Percentiles rank a stretch among this genome's conserved stretches.
phyloP scores from a whole-genome alignment of 352 stramenopile genomes.

The Thalassiosira hispida region DNA sequence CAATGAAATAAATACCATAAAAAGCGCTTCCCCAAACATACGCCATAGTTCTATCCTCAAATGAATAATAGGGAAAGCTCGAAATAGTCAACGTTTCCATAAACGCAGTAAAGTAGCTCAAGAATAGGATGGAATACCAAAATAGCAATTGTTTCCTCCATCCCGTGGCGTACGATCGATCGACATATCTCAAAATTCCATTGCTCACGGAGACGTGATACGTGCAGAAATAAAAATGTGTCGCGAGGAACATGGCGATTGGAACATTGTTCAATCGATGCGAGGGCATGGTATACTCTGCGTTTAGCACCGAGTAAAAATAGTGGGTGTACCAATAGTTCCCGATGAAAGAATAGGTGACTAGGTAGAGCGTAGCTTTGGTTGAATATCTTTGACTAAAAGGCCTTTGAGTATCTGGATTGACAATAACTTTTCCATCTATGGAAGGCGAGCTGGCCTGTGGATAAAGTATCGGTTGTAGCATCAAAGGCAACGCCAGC shows the following conservation, averaged over 20 bases:
- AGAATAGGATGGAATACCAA: constrained; percentile 70
- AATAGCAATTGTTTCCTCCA: constrained; percentile 68
- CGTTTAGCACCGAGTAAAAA: constrained; percentile 90
- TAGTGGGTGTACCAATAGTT: constrained; percentile 92
- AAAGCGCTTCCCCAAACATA: constrained; percentile 85
- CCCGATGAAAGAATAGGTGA: constrained; percentile 89
- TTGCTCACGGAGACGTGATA: constrained; percentile 87
- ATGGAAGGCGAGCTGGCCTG: constrained; percentile 33
- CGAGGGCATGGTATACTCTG: constrained; percentile 88
- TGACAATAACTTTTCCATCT: constrained; percentile 38
- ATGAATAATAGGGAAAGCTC: constrained; percentile 89
- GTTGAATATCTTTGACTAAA: constrained; percentile 83
- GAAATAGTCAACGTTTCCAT: constrained; percentile 90
- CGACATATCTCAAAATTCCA: constrained; percentile 77
- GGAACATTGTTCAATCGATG: constrained; percentile 86
- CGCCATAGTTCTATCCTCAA: constrained; percentile 85
- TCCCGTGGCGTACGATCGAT: constrained; percentile 59
- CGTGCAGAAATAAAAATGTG: constrained; percentile 90
- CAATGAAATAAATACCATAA: constrained; percentile 92
- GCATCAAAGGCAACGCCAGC: constrained; percentile 84
- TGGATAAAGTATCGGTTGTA: constrained; percentile 85
- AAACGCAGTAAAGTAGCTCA: constrained; percentile 90
- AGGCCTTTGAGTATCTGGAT: constrained; percentile 65
- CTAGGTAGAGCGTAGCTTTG: constrained; percentile 89
- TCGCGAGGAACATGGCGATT: constrained; percentile 87